Evolutionary conservation across 164 flowering plant genomes (phyloP).

Genomic region (Berberis thunbergii): DNA sequence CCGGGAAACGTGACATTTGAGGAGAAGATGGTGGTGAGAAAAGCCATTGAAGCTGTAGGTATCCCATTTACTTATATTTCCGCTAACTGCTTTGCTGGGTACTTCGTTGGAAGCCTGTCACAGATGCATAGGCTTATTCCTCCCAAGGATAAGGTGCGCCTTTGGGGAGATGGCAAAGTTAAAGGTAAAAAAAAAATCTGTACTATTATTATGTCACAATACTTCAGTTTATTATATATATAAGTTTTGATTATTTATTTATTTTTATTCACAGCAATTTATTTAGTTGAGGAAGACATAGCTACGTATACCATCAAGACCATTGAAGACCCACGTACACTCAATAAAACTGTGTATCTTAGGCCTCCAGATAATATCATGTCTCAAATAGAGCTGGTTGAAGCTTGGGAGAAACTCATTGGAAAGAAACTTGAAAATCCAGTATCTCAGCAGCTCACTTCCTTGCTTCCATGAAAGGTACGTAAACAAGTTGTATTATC

Average conservation of each 20-base stretch:
- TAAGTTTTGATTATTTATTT: not conserved
- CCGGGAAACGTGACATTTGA: slow-evolving; percentile 43
- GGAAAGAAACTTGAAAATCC: slow-evolving; percentile 32
- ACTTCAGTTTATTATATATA: not conserved
- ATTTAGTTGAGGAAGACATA: slow-evolving; percentile 55
- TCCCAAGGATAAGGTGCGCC: slow-evolving; percentile 19
- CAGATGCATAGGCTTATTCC: slow-evolving; percentile 29
- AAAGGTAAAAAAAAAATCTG: slow-evolving; percentile 22
- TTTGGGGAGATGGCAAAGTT: slow-evolving; percentile 29
- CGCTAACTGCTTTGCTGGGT: slow-evolving; percentile 43
- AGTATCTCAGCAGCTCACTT: slow-evolving; percentile 34
- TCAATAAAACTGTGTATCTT: slow-evolving; percentile 57
- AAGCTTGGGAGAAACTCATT: slow-evolving; percentile 53
- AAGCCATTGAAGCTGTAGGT: slow-evolving; percentile 27
- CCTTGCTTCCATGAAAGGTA: slow-evolving; percentile 38
- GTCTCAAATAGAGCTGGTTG: slow-evolving; percentile 51
- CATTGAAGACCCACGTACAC: slow-evolving; percentile 58
- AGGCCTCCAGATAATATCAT: slow-evolving; percentile 55
- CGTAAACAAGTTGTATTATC: not conserved
- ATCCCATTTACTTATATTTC: slow-evolving; percentile 37
- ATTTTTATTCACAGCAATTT: slow-evolving; percentile 32
- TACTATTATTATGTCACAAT: not conserved
- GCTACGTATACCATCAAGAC: slow-evolving; percentile 54
- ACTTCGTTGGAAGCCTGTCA: slow-evolving; percentile 28
- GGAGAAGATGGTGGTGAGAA: slow-evolving; percentile 40